These are phyloP conservation scores for Penicillium fuscoglaucum DNA, from an alignment of 2,329 filamentous ascomycete species.

Conservation along the genomic window DNA sequence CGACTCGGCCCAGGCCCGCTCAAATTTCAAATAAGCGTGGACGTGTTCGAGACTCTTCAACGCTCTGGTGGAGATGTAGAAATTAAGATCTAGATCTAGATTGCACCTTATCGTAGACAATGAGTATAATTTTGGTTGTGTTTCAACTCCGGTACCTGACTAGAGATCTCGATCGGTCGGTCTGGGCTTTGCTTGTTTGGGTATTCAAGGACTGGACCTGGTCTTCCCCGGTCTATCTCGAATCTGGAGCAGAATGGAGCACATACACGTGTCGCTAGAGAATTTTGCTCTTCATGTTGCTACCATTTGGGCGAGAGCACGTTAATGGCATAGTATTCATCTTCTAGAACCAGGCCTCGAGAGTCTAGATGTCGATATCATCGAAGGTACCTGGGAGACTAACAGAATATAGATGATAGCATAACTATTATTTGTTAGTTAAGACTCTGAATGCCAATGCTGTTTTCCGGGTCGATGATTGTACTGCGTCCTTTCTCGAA, in stretches of 20 bases:
- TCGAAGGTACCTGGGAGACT: background rate
- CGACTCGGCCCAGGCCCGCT: background rate
- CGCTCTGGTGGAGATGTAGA: background rate
- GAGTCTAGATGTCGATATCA: background rate
- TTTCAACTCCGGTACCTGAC: background rate
- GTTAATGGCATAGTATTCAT: background rate
- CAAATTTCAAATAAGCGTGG: background rate
- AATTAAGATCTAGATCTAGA: conserved; percentile 2
- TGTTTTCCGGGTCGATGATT: no score
- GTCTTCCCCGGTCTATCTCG: background rate
- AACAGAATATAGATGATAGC: background rate
- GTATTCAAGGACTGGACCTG: background rate
- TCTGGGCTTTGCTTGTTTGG: background rate
- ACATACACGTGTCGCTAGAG: background rate
- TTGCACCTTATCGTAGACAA: background rate
- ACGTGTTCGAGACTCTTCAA: background rate
- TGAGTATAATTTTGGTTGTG: background rate
- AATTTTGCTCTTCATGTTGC: background rate
- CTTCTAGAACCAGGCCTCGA: background rate
- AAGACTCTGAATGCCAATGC: no score
- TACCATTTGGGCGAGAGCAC: background rate
- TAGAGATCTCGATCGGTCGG: background rate
- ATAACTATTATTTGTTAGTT: no score
- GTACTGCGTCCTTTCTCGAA: background rate
- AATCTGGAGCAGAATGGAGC: background rate